phyloP scores from a whole-genome alignment of 768 basidiomycete species.

The Hericium erinaceus region DNA sequence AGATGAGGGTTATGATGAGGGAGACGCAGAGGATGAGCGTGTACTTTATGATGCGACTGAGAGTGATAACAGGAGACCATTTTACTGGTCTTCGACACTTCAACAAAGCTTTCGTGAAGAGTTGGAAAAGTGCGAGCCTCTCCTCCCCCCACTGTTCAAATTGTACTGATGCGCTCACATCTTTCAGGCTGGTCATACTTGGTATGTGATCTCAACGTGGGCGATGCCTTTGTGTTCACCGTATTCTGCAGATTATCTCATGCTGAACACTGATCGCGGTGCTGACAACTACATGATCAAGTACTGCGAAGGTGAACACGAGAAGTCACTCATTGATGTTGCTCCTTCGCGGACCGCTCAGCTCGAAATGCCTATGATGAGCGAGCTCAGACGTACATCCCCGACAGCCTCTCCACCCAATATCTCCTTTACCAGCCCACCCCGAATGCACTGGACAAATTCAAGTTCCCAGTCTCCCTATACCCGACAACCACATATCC shows the following conservation, averaged over 20 bases:
- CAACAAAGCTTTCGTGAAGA: slow-evolving; percentile 83
- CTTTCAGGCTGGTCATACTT: slow-evolving; percentile 66
- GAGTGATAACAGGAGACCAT: slow-evolving; percentile 48
- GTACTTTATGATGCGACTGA: slow-evolving; percentile 61
- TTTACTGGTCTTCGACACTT: slow-evolving; percentile 74
- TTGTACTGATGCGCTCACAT: slow-evolving; percentile 11
- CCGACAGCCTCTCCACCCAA: slow-evolving; percentile 13
- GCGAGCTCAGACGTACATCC: slow-evolving; percentile 44
- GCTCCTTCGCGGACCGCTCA: slow-evolving; percentile 63
- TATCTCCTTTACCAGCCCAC: slow-evolving; percentile 14
- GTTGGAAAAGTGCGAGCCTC: slow-evolving; percentile 62
- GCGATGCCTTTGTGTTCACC: neutral
- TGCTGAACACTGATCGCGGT: slow-evolving; percentile 86
- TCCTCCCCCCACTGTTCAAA: neutral
- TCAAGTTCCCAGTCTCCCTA: slow-evolving; percentile 26
- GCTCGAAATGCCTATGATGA: slow-evolving; percentile 66
- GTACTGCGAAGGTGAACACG: slow-evolving; percentile 74
- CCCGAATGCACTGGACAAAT: slow-evolving; percentile 10
- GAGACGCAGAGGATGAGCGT: slow-evolving; percentile 67
- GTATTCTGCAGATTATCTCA: slow-evolving; percentile 59
- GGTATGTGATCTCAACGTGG: slow-evolving; percentile 32
- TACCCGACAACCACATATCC: slow-evolving; percentile 67
- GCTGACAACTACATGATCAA: slow-evolving; percentile 93
- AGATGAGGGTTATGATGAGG: slow-evolving; percentile 53
- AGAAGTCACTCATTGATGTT: slow-evolving; percentile 69